Base-by-base conservation (phyloP, 805 yeast species). In the Isabelozyma gotoi region DNA sequence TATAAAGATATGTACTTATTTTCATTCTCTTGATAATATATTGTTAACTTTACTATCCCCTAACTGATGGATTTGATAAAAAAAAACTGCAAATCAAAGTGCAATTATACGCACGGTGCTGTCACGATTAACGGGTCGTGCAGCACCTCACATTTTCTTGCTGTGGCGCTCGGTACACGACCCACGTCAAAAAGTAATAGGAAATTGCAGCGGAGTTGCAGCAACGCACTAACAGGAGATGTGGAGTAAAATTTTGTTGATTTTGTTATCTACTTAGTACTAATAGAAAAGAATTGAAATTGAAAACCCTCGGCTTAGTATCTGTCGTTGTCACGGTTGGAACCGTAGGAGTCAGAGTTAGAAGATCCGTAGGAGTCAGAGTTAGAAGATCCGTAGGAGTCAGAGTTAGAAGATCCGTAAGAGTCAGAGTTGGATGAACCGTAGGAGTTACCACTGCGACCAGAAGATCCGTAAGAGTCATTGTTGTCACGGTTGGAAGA, bases 391-490 rank as follows among this genome's bases (percentile, higher is more conserved):
- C 57, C 59, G 39, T 54, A 51, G 2, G 58, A 50, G 47, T 51
- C 52, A 34, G 39, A 36, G 38, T 44, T 42, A 24, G 52, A 47
- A 19, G 52, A 47, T 3, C 55, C 53, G 41, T 44, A 52, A 11
- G 51, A 46, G 41, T 45, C 52, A 15, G 20, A 27, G 46, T 45
- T 44, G 32, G 40, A 32, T 20, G 49, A 41, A 20, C 48, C 45
- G 44, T 51, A 56, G 19, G 54, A 49, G 39, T 49, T 55, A 17
- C 33, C 39, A 15, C 40, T 36, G n/a, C 39, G 38, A 39, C 44
- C 43, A 14, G 54, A 46, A 32, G 57, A 52, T n/a, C 64, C 63
- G 36, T 51, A 56, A 19, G 62, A 54, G 41, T 51, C 52, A 33
- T 39, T 29, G 19, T 42, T 29, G 15, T 38, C 41, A 36, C 39